Conservation (phyloP, 805 yeast species). For the Zygosaccharomyces bailii region DNA sequence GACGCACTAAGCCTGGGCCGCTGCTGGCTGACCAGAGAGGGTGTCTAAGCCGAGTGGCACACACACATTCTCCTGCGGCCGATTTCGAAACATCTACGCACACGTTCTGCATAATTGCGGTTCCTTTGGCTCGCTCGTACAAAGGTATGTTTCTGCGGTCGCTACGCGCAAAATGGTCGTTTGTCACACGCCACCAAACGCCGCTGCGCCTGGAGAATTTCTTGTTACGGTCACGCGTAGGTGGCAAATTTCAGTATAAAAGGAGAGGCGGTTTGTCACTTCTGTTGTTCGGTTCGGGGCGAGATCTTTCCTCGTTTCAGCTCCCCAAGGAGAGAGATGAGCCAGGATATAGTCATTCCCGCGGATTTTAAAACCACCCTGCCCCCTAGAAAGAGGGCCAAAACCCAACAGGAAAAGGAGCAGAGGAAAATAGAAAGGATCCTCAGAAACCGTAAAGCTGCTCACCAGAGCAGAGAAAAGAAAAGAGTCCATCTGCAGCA, state of each 20-base stretch:
- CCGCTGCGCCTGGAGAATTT: not conserved
- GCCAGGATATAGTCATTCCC: slow-evolving; percentile 29
- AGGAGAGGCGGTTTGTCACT: too few species aligned
- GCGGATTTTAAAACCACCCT: slow-evolving; percentile 47
- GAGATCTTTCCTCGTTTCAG: not conserved
- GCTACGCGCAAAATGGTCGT: too few species aligned
- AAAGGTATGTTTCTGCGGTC: too few species aligned
- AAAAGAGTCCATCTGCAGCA: slow-evolving; percentile 88
- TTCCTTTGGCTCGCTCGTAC: too few species aligned
- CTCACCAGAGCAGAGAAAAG: slow-evolving; percentile 96
- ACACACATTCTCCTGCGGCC: too few species aligned
- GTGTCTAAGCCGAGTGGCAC: too few species aligned
- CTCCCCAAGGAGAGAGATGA: slow-evolving; percentile 7
- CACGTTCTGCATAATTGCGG: too few species aligned
- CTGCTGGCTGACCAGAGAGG: too few species aligned
- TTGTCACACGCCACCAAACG: not conserved
- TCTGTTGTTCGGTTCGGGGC: not conserved
- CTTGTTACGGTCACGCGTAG: not conserved
- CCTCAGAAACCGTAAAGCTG: slow-evolving; percentile 90
- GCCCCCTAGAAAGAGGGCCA: slow-evolving; percentile 95
- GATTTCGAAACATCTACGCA: too few species aligned
- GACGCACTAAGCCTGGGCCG: too few species aligned
- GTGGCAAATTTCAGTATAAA: slow-evolving; percentile 2
- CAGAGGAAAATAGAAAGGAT: slow-evolving; percentile 93
- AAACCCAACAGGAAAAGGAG: slow-evolving; percentile 94